Base-by-base conservation (phyloP, 2,329 filamentous ascomycete species). In the Helotiales sp. region DNA sequence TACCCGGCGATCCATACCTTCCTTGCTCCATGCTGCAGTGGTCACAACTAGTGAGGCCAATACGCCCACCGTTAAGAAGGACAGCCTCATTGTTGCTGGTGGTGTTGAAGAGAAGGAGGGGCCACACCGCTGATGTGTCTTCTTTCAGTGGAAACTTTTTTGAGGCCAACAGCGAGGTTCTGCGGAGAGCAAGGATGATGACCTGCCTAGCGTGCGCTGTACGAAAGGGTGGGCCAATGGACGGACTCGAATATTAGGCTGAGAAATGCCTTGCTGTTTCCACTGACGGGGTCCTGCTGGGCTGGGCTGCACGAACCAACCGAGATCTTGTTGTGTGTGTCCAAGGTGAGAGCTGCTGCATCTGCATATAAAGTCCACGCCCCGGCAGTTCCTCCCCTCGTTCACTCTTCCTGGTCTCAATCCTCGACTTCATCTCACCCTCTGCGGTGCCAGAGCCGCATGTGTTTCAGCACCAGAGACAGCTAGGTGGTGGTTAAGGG, bases 1-100 rank as follows among this genome's bases (percentile, higher is more conserved):
- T 48, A 27, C 31, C 27, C 31, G 13, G 2, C 46, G n/a, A 19
- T 10, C 67, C 63, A 48, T 54, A 71, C 71, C 72, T 68, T 73
- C 72, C 69, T 73, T 73, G 38, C 69, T 71, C 72, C 72, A 74
- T 46, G 71, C 70, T 49, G 70, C 69, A 55, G 69, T 69, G 2
- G 69, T 34, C 7, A 64, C 55, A 44, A 67, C 47, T 38, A 69
- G 57, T 61, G 63, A 68, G 59, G 67, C 67, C 25, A 72, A n/a
- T 30, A 71, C 46, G 57, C 56, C 66, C 29, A 72, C 52, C 12
- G 64, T 63, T 49, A 67, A 64, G 52, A 67, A 52, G n/a, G 66
- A 68, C 30, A 59, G 52, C 67, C 66, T 71, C 71, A 73, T 73
- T 44, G 19, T 67, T 66, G 60, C 59, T 56, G 54, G 55, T 61